Evolutionary conservation across 2,329 filamentous ascomycete genomes (phyloP), one percentile per base, ranked within the genome.

Genomic region (Neofusicoccum laricinum): DNA sequence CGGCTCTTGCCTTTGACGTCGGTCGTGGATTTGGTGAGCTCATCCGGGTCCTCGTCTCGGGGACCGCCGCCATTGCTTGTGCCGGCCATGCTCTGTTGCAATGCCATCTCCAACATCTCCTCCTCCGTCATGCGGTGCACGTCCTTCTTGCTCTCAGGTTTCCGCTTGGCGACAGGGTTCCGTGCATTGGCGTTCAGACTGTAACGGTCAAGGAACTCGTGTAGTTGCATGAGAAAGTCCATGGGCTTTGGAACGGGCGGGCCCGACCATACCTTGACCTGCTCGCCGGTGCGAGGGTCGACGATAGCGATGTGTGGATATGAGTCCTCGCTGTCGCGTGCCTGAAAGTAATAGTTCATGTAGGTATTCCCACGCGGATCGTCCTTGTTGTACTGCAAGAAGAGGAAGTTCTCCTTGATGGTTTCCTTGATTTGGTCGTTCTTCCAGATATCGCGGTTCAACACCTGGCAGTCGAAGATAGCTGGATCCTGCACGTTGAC

Each of bases 361-460:
- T 96, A 99, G 68, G 92, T 88, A 68, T 87, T 83, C 0, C 91
- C 92, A 41, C 88, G 85, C 0, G 87, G 85, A 69, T 96, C 93
- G 68, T 92, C 88, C 77, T 96, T 97, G 69, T 89, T 88, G 79
- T 95, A 98, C 73, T 99, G 95, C 71, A 99, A 80, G 77, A 99
- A 99, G 69, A 99, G 85, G 75, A 99, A 99, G 78, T 96, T 93
- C 74, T 97, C 94, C 71, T 86, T 86, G 34, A 99, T 84, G 1
- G 96, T 86, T n/a, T 91, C 87, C 70, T 86, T 87, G 64, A 99
- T 87, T 2, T 88, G 85, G 17, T 85, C 77, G 70, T 97, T 90
- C 78, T 97, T 97, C 95, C 95, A 99, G 62, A 98, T 88, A 75
- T 99, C 95, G 49, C 95, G 86, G 74, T 99, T 99, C 17, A 99